Percentiles rank a stretch among this genome's conserved stretches.
Conservation (phyloP, 352 stramenopile species). For the Globisporangium echinulatum region DNA sequence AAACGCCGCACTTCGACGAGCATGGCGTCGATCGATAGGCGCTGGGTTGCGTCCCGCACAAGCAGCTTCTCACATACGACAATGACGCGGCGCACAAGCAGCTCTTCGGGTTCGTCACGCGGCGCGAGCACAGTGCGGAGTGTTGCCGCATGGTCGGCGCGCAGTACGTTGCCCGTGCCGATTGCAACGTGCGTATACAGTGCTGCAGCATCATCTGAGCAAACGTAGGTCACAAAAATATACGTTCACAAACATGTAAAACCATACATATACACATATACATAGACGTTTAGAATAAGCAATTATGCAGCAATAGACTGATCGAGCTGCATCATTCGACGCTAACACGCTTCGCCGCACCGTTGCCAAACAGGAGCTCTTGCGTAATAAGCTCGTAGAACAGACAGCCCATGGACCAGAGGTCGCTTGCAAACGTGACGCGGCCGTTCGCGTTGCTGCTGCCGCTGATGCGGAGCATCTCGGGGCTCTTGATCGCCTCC, state of each 20-base stretch:
- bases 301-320: too few species aligned
- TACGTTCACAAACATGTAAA: too few species aligned
- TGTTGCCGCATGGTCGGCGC: constrained; percentile 34
- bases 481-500: constrained; percentile 71
- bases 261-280: not conserved
- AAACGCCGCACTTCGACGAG: constrained; percentile 15
- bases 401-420: constrained; percentile 69
- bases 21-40: constrained; percentile 21
- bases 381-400: constrained; percentile 63
- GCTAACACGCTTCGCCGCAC: constrained; percentile 12
- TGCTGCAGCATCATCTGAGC: constrained; percentile 51
- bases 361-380: constrained; percentile 59
- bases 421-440: constrained; percentile 45
- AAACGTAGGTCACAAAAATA: too few species aligned
- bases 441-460: constrained; percentile 14
- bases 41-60: constrained; percentile 12
- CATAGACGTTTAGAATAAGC: too few species aligned
- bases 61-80: constrained; percentile 30
- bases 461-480: constrained; percentile 53
- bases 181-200: constrained; percentile 57
- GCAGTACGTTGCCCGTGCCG: constrained; percentile 23
- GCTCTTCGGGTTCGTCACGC: constrained; percentile 22
- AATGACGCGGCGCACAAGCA: constrained; percentile 19
- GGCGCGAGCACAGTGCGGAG: constrained; percentile 23
- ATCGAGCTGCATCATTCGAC: too few species aligned